Base-by-base conservation (phyloP, 1,284 basidiomycete species). In the Sphaerobolus stellatus region DNA sequence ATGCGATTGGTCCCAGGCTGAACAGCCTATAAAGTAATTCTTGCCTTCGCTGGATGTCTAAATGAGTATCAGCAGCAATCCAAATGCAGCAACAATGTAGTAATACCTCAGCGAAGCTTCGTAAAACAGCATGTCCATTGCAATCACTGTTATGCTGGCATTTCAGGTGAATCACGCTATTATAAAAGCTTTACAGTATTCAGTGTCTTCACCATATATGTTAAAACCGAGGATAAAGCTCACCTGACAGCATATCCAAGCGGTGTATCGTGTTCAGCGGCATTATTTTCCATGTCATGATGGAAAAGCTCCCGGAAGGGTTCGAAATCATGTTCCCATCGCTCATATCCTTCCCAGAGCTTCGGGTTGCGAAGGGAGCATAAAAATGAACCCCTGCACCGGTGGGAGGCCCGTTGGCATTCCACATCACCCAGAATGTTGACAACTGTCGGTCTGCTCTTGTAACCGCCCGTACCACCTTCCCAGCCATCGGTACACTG, bases 401-500 rank as follows among this genome's bases (percentile, higher is more conserved):
- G 18, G 25, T 43, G 40, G n/a, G 25, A n/a, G 18, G 40, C 40
- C 18, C 40, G n/a, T n/a, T 20, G 9, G n/a, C 40, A 43, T 43
- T 9, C 9, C 7, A 43, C 8, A 18, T 18, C n/a, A 18, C n/a
- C 40, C n/a, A 43, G 25, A 7, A 43, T 6, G 6, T 8, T 7
- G 18, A 43, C 40, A 20, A 6, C 7, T 24, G 25, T 24, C 7
- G n/a, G n/a, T 18, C 25, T 43, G 9, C 25, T n/a, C n/a, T 43
- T 43, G 9, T n/a, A 43, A 18, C 40, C 40, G 7, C 40, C 40
- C 25, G 40, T 8, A 8, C 40, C 40, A 43, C 40, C 40, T 43
- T 43, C 40, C 40, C 40, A 43, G 9, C 40, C 40, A 43, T 43
- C 40, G 25, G 40, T 43, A 18, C 40, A 43, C 40, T 43, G n/a